phyloP scores from a whole-genome alignment of 176 grass and related monocot species.

The Bromus sterilis region DNA sequence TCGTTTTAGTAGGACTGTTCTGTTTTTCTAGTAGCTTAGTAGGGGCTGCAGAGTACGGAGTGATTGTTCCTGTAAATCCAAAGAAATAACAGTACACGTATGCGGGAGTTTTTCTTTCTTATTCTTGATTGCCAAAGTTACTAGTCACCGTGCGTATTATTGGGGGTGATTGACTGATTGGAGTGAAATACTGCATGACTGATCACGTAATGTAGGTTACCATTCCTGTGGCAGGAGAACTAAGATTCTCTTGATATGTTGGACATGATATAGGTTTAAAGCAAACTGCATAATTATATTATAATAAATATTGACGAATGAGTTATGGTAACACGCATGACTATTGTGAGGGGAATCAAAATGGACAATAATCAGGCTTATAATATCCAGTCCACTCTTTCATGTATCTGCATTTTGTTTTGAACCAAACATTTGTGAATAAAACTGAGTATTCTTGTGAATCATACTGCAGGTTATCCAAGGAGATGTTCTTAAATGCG shows the following conservation, averaged over 20 bases:
- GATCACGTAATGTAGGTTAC: background rate
- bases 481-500: conserved; percentile 92
- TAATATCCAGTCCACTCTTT: background rate
- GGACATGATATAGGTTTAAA: background rate
- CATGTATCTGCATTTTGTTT: background rate
- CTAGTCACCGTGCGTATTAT: background rate
- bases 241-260: background rate
- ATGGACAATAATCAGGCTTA: background rate
- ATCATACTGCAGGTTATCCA: conserved; percentile 65
- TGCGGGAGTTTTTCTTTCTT: background rate
- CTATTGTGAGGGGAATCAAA: background rate
- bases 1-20: too few relatives aligned
- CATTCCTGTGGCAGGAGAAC: background rate
- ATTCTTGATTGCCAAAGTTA: background rate
- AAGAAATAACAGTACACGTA: background rate
- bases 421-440: background rate
- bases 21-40: background rate
- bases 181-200: background rate
- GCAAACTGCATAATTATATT: background rate
- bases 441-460: background rate
- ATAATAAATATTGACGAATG: background rate
- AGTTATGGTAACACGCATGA: background rate
- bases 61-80: background rate
- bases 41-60: background rate
- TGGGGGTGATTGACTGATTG: background rate